Evolutionary conservation across 805 yeast genomes (phyloP).

Genomic region (Yarrowia keelungensis): DNA sequence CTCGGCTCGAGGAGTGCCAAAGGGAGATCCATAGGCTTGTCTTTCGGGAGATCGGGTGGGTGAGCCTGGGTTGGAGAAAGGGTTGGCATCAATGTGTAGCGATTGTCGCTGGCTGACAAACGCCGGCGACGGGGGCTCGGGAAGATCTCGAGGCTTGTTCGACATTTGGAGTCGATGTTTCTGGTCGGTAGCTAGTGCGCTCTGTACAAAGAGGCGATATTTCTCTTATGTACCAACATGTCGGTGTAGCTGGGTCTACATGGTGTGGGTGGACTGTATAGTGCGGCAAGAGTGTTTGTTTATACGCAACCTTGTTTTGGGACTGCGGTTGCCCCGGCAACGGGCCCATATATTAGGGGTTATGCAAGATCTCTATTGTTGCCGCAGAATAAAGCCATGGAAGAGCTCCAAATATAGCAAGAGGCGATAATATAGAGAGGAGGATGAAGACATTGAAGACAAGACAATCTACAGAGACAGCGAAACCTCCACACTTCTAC

Average conservation of each 20-base stretch:
- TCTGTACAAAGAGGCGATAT: constrained; percentile 20
- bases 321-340: constrained; percentile 9
- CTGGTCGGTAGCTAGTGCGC: constrained; percentile 1
- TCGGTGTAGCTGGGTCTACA: constrained; percentile 16
- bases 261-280: constrained; percentile 21
- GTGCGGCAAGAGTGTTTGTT: constrained; percentile 20
- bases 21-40: constrained; percentile 36
- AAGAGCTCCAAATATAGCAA: constrained; percentile 6
- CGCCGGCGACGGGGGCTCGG: constrained; percentile 39
- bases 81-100: constrained; percentile 38
- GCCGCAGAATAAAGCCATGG: constrained; percentile 2
- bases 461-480: no score
- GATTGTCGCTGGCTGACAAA: constrained; percentile 36
- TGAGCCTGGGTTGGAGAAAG: constrained; percentile 39
- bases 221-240: constrained; percentile 33
- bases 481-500: no score
- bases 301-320: constrained; percentile 17
- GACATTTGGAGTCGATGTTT: constrained; percentile 20
- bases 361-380: constrained; percentile 22
- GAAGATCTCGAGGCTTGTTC: constrained; percentile 36
- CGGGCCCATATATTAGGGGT: constrained; percentile 15
- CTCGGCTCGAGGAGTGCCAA: constrained; percentile 38
- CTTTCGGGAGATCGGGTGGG: constrained; percentile 37
- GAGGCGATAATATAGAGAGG: background rate
- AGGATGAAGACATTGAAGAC: background rate